Evolutionary conservation across 1,139 yeast genomes (phyloP), one percentile per base, ranked within the genome.

Genomic region (Geotrichum siamense): DNA sequence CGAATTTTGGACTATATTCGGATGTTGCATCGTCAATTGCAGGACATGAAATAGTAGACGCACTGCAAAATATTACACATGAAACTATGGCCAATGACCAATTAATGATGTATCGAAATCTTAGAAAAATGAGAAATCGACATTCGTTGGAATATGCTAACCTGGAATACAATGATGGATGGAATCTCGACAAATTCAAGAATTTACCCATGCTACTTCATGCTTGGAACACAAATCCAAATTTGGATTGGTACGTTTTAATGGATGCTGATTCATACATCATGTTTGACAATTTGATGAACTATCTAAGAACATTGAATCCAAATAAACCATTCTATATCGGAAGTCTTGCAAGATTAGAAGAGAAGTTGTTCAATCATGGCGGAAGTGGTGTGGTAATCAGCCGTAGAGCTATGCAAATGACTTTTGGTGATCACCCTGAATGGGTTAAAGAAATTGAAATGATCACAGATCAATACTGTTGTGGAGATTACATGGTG

Each of bases 301-400:
- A 39, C 12, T 57, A 55, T 51, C 54, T 64, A 19, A 38, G 46
- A 20, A 49, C 51, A 30, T 47, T 57, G 20, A 53, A 62, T 44
- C 56, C 59, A 22, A 44, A 49, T 13, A 48, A 58, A 38, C 55
- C 61, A 17, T 45, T 53, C 16, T 63, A 62, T 50, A 43, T 62
- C 44, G 68, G 68, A 19, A 58, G 64, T 1, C 4, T 8, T 10
- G 26, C 26, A 23, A 45, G 50, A 34, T 43, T 44, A 19, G 54
- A 49, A n/a, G 48, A 42, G n/a, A 16, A 21, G 6, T 20, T 13
- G 3, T 65, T 64, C 51, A 69, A 66, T 3, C 66, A 64, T 43
- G 69, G 69, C 3, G 69, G 69, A 12, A 55, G 64, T 10, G 69
- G 64, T 3, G 63, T 64, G 2, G 61, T 64, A 6, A 45, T 65